Evolutionary conservation across 805 yeast species (phyloP).

Genomic region (Ogataea corticis): DNA sequence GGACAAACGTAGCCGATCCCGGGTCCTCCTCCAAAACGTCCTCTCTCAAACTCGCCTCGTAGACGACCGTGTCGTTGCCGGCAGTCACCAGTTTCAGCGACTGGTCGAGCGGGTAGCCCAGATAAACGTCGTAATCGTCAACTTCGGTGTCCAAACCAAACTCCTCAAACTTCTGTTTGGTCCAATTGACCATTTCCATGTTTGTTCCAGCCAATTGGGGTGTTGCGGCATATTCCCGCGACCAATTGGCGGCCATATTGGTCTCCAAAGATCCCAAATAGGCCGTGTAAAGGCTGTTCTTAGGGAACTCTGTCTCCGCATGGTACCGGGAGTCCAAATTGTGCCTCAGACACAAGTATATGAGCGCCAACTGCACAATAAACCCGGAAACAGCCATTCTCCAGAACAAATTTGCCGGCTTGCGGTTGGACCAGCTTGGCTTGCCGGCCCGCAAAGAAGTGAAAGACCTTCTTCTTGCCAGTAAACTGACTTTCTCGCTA

Average conservation of each 20-base stretch:
- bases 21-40: conserved; percentile 51
- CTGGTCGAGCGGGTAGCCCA: conserved; percentile 63
- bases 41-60: conserved; percentile 54
- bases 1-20: conserved; percentile 51
- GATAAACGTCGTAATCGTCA: conserved; percentile 60
- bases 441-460: background rate
- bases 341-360: background rate
- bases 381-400: background rate
- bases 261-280: conserved; percentile 31
- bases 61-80: conserved; percentile 32
- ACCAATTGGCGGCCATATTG: conserved; percentile 54
- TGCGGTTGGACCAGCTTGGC: background rate
- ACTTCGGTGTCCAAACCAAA: conserved; percentile 56
- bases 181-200: conserved; percentile 54
- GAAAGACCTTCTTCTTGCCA: background rate
- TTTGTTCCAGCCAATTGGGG: conserved; percentile 63
- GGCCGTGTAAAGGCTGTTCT: conserved; percentile 1
- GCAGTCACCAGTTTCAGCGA: conserved; percentile 43
- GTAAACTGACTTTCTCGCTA: background rate
- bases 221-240: conserved; percentile 48
- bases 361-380: background rate
- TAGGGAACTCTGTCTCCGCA: background rate
- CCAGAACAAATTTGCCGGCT: background rate
- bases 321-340: background rate
- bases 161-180: conserved; percentile 55